phyloP scores from a whole-genome alignment of 2,329 filamentous ascomycete genomes.

The Colletotrichum spaethianum region DNA sequence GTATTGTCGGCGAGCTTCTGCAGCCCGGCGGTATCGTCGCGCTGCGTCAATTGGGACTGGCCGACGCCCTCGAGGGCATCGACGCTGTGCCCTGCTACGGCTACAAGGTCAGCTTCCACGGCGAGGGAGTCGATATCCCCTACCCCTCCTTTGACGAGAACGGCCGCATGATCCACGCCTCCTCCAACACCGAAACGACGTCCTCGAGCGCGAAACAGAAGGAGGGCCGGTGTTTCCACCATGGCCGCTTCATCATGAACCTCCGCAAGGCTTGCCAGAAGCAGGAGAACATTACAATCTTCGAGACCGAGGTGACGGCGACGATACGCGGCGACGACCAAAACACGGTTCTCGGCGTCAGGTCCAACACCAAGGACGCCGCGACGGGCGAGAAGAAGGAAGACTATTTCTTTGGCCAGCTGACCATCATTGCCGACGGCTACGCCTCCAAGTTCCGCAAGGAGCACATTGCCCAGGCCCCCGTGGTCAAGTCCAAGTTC shows the following conservation, averaged over 20 bases:
- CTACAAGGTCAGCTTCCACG: constrained; percentile 90
- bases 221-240: constrained; percentile 89
- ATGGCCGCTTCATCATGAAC: constrained; percentile 91
- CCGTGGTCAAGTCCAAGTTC: constrained; percentile 87
- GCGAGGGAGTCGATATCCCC: constrained; percentile 79
- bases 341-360: constrained; percentile 85
- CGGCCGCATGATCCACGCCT: constrained; percentile 48
- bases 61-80: constrained; percentile 87
- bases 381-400: constrained; percentile 67
- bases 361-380: constrained; percentile 76
- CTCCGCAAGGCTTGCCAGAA: constrained; percentile 81
- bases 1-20: constrained; percentile 95
- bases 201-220: constrained; percentile 52
- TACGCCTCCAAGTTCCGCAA: constrained; percentile 95
- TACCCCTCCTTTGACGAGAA: constrained; percentile 78
- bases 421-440: constrained; percentile 93
- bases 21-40: constrained; percentile 92
- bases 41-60: constrained; percentile 83
- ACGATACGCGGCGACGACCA: constrained; percentile 79
- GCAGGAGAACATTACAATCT: constrained; percentile 87
- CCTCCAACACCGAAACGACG: constrained; percentile 26
- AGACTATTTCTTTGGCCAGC: constrained; percentile 88
- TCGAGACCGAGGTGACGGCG: constrained; percentile 89
- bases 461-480: constrained; percentile 76
- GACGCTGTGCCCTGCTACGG: constrained; percentile 87